Base-by-base conservation (phyloP, 2,329 filamentous ascomycete species). In the Hirsutella thompsonii region DNA sequence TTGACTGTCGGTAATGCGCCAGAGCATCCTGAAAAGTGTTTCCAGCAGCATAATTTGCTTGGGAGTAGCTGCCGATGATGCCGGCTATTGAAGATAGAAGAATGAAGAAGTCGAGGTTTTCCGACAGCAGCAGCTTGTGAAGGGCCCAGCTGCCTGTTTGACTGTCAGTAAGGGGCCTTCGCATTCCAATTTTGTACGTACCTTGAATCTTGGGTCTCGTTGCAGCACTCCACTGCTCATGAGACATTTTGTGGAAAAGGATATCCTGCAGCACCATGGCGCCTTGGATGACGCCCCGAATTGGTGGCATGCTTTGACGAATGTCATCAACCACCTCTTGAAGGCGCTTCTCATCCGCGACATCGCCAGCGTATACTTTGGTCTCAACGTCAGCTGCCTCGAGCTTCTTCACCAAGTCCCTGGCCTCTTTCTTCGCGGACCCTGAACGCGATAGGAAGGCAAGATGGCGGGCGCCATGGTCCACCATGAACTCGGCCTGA, bases 21-120 rank as follows among this genome's bases (percentile, higher is more conserved):
- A 45, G 26, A 13, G 41, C 32, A 13, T 45, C 44, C 36, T 43
- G 41, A 26, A 39, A 45, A 2, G 38, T 41, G 32, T 43, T 43
- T 16, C 38, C 44, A 8, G 44, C 44, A 9, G 41, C 38, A 20
- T 45, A 45, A 38, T 43, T 41, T 14, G 36, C 38, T 28, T 45
- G 44, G 1, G 37, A 34, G 11, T 13, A 6, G 35, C 16, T 30
- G 3, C 44, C 44, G 6, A 40, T 18, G 21, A 43, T 29, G 4
- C 44, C 41, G 11, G 38, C 36, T 11, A 43, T 14, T 8, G 44
- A 45, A 6, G 41, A 40, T 8, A 43, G 36, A 4, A 41, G n/a
- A 14, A 45, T 32, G 11, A 45, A 43, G 38, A 45, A 43, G 28
- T 45, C 44, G 4, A 45, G 33, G 4, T 8, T 26, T 4, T 13